Evolutionary conservation across 495 filamentous ascomycete genomes (phyloP), one percentile per base, ranked within the genome.

Genomic region (Mycothermus thermophilus): DNA sequence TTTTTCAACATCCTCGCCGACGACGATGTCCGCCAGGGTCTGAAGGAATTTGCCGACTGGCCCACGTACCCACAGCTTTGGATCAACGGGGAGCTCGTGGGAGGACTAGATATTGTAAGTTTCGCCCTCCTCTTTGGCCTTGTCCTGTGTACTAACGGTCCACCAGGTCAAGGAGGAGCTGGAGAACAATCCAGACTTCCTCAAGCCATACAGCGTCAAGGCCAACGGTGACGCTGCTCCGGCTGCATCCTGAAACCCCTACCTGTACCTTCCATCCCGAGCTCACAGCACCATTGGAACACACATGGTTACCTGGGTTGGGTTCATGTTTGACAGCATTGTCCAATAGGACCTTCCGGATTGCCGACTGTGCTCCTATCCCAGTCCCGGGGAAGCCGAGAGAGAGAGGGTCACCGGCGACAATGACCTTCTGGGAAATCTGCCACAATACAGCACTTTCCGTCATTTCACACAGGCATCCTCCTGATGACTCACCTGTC

Each of bases 1-100:
- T 96, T 96, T 69, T 99, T 99, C 62, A 96, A 99, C 51, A 96
- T 93, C 43, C 60, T 99, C 35, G 90, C 90, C 42, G 90, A 99
- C 57, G 90, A 99, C 48, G 90, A 95, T 44, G 92, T 99, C 12
- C 69, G 90, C 24, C 87, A 96, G 62, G 90, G 90, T 4, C 58
- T 99, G 48, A 99, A 96, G 69, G 76, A 80, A 53, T 94, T 79
- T 57, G 82, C 85, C 8, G 88, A 94, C 30, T 96, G 90, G 90
- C 92, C 90, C 2, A 99, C 90, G 1, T 99, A 82, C 59, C 85
- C 87, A 10, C 87, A 95, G 58, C 59, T 95, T 34, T 95, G 82
- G 72, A 66, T 87, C 7, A 60, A 66, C 37, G 85, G 87, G 1
- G 77, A 88, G 48, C 55, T 95, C 39, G 75, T 93, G n/a, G 86